Base-by-base conservation (phyloP, 345 rosid species). In the Euphorbia peplus region DNA sequence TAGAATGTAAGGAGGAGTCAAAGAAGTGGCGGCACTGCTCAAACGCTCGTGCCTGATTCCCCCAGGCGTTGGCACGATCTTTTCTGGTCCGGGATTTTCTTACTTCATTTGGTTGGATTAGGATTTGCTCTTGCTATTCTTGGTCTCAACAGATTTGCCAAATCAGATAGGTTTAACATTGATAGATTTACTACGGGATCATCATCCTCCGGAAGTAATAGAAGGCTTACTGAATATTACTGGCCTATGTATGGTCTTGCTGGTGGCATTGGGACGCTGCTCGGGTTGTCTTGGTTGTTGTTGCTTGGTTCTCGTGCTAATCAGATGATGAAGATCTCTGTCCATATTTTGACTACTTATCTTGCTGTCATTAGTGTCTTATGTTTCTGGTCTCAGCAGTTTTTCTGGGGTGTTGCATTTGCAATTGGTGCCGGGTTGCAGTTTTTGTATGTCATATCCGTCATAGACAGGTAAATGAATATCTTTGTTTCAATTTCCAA, bases 371-470 rank as follows among this genome's bases (percentile, higher is more conserved):
- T 90, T 77, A 88, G 98, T 75, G 96, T 90, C 12, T 71, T 93
- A 46, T 93, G 96, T 78, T 93, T 93, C 83, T 93, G 98, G 98
- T 83, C 85, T 18, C 67, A 67, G 72, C 71, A 67, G 63, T 60
- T 73, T 76, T 90, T 93, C 72, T 88, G 96, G 87, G 98, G 96
- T 7, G 90, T 87, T 26, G 84, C 90, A 12, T 91, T 95, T 72
- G 95, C 90, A 2, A 70, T 82, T 35, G 96, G 89, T 67, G 96
- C 93, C 52, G 84, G 88, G 4, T 67, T 95, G 75, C 97, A 95
- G 88, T 95, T 95, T 81, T 78, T 95, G 85, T 95, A 95, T 78
- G 95, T 91, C 72, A 81, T 95, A 55, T 89, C 96, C n/a, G 96
- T 91, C 74, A 86, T 91, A 68, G 97, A 93, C 89, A 86, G 98